phyloP scores from a whole-genome alignment of 2,329 filamentous ascomycete species.

The Curvularia verruculosa region DNA sequence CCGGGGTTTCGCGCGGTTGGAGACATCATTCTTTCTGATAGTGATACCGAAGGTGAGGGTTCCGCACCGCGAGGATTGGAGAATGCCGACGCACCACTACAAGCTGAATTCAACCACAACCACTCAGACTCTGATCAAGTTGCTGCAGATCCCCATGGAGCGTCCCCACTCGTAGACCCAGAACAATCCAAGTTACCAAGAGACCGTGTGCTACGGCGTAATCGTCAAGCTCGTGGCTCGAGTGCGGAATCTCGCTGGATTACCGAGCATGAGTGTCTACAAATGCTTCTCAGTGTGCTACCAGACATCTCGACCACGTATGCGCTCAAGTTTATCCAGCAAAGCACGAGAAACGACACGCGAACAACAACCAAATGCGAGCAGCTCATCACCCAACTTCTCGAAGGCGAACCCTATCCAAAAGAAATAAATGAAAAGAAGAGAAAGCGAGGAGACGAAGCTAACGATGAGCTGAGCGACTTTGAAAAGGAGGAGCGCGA shows the following conservation, averaged over 20 bases:
- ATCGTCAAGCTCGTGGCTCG: not conserved
- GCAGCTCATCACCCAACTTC: constrained; percentile 34
- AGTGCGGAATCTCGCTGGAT: constrained; percentile 12
- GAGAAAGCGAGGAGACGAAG: constrained; percentile 37
- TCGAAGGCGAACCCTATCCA: constrained; percentile 44
- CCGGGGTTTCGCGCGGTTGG: not conserved
- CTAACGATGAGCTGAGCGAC: constrained; percentile 27
- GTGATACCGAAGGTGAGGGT: constrained; percentile 22
- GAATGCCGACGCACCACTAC: constrained; percentile 11
- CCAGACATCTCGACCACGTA: constrained; percentile 44
- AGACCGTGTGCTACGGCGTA: not conserved
- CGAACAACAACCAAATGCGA: constrained; percentile 34
- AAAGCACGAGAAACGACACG: constrained; percentile 30
- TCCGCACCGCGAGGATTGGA: constrained; percentile 7
- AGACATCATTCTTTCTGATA: constrained; percentile 33
- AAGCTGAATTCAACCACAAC: constrained; percentile 8
- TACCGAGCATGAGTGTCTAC: constrained; percentile 36
- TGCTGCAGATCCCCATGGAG: constrained; percentile 1
- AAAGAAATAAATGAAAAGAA: constrained; percentile 39
- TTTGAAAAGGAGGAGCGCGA: constrained; percentile 33
- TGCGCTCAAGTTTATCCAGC: constrained; percentile 35
- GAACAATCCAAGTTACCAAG: constrained; percentile 27
- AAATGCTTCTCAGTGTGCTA: constrained; percentile 42
- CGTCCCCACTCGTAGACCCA: constrained; percentile 3
- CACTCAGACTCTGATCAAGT: constrained; percentile 12